phyloP scores from a whole-genome alignment of 208 protist species.

The Leishmania tropica region DNA sequence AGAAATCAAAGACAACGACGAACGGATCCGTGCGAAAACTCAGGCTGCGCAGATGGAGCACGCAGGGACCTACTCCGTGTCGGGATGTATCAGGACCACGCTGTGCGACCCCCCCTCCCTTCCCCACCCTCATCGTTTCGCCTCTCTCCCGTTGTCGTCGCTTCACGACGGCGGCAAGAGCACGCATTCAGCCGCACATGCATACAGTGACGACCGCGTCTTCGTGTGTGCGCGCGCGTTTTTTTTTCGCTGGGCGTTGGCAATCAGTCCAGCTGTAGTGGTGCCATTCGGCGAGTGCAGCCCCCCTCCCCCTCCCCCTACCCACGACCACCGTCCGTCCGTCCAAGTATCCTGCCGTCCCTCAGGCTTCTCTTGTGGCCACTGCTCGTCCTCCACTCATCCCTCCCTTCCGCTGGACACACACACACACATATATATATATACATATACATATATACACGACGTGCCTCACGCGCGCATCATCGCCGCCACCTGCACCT shows the following conservation, averaged over 20 bases:
- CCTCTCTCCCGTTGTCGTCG: not conserved
- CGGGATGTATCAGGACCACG: not conserved
- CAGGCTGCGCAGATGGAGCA: not conserved
- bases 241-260: not conserved
- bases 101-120: not conserved
- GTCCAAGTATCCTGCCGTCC: no score
- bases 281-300: not conserved
- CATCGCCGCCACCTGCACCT: no score
- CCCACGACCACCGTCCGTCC: not conserved
- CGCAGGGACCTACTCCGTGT: not conserved
- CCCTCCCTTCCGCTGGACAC: not conserved
- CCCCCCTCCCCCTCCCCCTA: not conserved
- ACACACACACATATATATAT: not conserved
- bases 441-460: not conserved
- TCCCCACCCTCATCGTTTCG: not conserved
- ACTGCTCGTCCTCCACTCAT: not conserved
- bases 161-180: not conserved
- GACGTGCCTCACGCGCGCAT: no score
- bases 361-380: not conserved
- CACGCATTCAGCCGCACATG: not conserved
- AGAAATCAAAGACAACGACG: no score
- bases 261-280: not conserved
- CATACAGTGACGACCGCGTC: not conserved
- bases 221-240: not conserved
- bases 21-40: no score